These are phyloP conservation scores for Aureobasidium namibiae DNA, from an alignment of 2,329 filamentous ascomycete genomes.

Conservation along the genomic window DNA sequence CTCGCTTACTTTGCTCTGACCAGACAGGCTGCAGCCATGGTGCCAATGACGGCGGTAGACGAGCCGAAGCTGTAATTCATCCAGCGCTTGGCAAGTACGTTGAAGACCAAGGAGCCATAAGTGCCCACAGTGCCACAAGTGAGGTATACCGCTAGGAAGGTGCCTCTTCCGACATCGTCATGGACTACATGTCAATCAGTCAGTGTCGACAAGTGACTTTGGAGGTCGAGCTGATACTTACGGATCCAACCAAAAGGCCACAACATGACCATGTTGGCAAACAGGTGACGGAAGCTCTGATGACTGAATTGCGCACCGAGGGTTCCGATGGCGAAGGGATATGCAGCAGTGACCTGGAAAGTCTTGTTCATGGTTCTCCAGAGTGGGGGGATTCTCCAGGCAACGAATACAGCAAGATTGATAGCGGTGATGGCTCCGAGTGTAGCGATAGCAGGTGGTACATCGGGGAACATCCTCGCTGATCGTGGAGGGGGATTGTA, in stretches of 20 bases:
- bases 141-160: slow-evolving; percentile 61
- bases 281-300: slow-evolving; percentile 51
- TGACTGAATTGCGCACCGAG: slow-evolving; percentile 64
- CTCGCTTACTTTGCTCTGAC: slow-evolving; percentile 21
- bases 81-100: slow-evolving; percentile 37
- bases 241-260: slow-evolving; percentile 56
- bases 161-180: slow-evolving; percentile 60
- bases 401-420: slow-evolving; percentile 49
- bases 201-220: neutral
- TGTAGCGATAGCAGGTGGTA: slow-evolving; percentile 57
- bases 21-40: slow-evolving; percentile 50
- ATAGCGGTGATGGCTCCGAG: slow-evolving; percentile 52
- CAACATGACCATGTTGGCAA: slow-evolving; percentile 57
- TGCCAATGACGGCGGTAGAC: slow-evolving; percentile 55
- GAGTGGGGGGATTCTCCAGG: slow-evolving; percentile 56
- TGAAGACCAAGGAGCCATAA: slow-evolving; percentile 46
- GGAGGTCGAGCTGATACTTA: slow-evolving; percentile 21
- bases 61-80: slow-evolving; percentile 54
- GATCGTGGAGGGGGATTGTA: slow-evolving; percentile 42
- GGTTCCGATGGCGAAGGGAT: slow-evolving; percentile 54
- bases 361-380: slow-evolving; percentile 62
- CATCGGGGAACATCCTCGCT: slow-evolving; percentile 51
- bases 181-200: slow-evolving; percentile 41
- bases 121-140: slow-evolving; percentile 51
- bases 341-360: slow-evolving; percentile 57